Evolutionary conservation across 495 filamentous ascomycete genomes (phyloP), one percentile per base, ranked within the genome.

Genomic region (Achaetomiella virescens): DNA sequence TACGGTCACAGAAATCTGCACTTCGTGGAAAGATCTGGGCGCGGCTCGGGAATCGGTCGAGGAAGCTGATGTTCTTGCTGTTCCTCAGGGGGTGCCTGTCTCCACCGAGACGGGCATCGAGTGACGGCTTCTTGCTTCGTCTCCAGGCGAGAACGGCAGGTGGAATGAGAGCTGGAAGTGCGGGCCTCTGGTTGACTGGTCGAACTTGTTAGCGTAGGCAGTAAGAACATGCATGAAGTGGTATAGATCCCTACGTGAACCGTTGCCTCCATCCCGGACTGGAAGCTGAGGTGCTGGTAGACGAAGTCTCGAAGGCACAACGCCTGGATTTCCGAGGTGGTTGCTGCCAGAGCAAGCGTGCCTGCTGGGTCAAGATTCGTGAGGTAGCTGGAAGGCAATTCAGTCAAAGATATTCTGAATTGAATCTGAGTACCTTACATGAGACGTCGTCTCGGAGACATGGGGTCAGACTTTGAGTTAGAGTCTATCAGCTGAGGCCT

Each of bases 261-360:
- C 1, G 41, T 51, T 1, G 57, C 50, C 1, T 48, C 54, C 21
- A 59, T 55, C 22, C 43, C 50, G 0, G 54, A 15, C 38, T 55
- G 58, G 22, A 61, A 56, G 12, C 50, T 55, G 14, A 65, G 29
- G 46, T 65, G 44, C 6, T 59, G 59, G 56, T 65, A 56, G 2
- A 65, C 36, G 35, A 62, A 65, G 8, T 55, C 53, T 11, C 35
- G 38, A 15, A 65, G 36, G 35, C 31, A 29, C 2, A 27, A 15
- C 12, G 50, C 45, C 18, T 60, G 56, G 11, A 11, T 45, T n/a
- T 47, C 35, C 3, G 62, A 60, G 9, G 59, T 59, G 0, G 59
- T 48, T 0, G 59, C 44, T 0, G 36, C 54, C 5, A 65, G 42
- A 0, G 59, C 52, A 22, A 65, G 40, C 6, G 51, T 48, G 29